Evolutionary conservation across 257 asterid species (phyloP).

Genomic region (Fraxinus cuspidata): DNA sequence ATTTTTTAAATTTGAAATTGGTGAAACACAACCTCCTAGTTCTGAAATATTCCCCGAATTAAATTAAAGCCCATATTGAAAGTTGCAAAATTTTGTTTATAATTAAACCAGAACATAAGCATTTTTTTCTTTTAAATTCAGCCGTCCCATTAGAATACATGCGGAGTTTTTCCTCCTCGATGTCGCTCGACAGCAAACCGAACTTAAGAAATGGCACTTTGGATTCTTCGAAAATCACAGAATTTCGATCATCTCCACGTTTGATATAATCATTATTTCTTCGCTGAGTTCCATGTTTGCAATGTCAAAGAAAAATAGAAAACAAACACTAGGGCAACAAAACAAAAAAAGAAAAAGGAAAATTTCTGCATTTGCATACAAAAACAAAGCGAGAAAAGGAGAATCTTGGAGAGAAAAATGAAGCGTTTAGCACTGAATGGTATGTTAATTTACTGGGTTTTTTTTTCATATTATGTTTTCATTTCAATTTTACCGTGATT

Average conservation of each 20-base stretch:
- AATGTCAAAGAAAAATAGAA: conserved; percentile 4
- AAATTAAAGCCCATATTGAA: too few relatives aligned
- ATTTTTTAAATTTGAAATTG: too few relatives aligned
- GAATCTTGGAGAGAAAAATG: conserved; percentile 27
- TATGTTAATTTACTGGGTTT: conserved; percentile 13
- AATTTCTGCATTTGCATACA: neutral
- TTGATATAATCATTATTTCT: neutral
- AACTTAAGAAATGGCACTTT: conserved; percentile 18
- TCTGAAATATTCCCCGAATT: too few relatives aligned
- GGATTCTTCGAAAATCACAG: conserved; percentile 35
- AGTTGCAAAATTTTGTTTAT: too few relatives aligned
- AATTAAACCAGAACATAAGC: too few relatives aligned
- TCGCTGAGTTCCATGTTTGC: neutral
- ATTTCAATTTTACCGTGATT: neutral
- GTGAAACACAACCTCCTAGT: too few relatives aligned
- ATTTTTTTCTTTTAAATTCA: neutral
- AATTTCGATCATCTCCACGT: conserved; percentile 44
- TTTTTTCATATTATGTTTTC: neutral
- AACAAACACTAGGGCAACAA: neutral
- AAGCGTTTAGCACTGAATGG: conserved; percentile 36
- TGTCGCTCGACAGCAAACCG: conserved; percentile 1
- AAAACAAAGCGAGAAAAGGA: conserved; percentile 1
- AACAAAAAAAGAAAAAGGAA: too few relatives aligned
- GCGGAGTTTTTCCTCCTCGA: neutral
- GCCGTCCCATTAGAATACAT: conserved; percentile 23